A percentile compares a stretch with the other conserved stretches of the same genome.
Conservation (phyloP, 2,329 filamentous ascomycete genomes). For the Monilinia laxa region DNA sequence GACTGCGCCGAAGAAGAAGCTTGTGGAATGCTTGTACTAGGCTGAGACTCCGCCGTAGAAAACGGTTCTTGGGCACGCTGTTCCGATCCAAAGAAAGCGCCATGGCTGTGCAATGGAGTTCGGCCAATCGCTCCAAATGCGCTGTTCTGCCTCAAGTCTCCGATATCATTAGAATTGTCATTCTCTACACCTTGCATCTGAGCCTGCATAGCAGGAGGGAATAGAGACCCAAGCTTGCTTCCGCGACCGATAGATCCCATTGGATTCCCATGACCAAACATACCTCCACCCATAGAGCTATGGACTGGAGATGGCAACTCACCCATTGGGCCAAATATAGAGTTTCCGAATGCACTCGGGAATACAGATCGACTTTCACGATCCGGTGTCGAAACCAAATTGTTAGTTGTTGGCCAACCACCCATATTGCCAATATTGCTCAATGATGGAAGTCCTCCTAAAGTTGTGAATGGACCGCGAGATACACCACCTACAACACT, state of each 20-base stretch:
- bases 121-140: slow-evolving; percentile 68
- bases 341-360: slow-evolving; percentile 68
- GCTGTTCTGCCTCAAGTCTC: slow-evolving; percentile 60
- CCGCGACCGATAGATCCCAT: slow-evolving; percentile 62
- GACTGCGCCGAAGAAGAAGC: slow-evolving; percentile 33
- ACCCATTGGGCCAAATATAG: slow-evolving; percentile 73
- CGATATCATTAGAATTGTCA: slow-evolving; percentile 55
- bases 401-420: slow-evolving; percentile 51
- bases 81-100: slow-evolving; percentile 52
- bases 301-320: slow-evolving; percentile 70
- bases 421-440: slow-evolving; percentile 49
- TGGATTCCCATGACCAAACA: slow-evolving; percentile 65
- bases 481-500: slow-evolving; percentile 65
- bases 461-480: slow-evolving; percentile 62
- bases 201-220: slow-evolving; percentile 85
- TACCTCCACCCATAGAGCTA: slow-evolving; percentile 62
- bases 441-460: slow-evolving; percentile 60
- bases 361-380: slow-evolving; percentile 57
- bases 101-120: slow-evolving; percentile 55
- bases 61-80: slow-evolving; percentile 33
- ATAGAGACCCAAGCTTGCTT: slow-evolving; percentile 83
- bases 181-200: slow-evolving; percentile 79
- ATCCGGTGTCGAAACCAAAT: slow-evolving; percentile 66
- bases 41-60: slow-evolving; percentile 34
- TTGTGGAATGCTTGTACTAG: slow-evolving; percentile 34